phyloP scores from a whole-genome alignment of 306 rosid species.

The Vigna nakashimae region DNA sequence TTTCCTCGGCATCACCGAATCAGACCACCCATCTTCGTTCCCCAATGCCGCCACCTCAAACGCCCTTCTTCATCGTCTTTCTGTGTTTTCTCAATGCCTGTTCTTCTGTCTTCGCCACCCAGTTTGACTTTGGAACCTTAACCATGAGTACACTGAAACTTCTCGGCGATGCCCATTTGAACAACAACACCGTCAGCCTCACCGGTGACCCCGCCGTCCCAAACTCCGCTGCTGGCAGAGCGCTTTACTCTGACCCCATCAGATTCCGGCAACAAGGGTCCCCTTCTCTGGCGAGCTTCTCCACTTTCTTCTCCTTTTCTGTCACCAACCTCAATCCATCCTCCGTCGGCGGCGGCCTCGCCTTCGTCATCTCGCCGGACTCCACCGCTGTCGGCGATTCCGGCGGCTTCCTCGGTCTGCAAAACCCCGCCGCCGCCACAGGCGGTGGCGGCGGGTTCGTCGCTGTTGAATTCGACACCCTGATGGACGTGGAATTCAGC shows the following conservation, averaged over 20 bases:
- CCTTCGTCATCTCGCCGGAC: constrained; percentile 76
- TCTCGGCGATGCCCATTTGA: constrained; percentile 83
- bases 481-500: constrained; percentile 79
- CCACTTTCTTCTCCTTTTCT: constrained; percentile 82
- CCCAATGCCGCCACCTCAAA: constrained; percentile 5
- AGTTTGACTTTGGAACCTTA: constrained; percentile 77
- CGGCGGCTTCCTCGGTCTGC: constrained; percentile 71
- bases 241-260: constrained; percentile 67
- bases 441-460: constrained; percentile 47
- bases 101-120: constrained; percentile 39
- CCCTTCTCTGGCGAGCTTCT: constrained; percentile 59
- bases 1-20: constrained; percentile 20
- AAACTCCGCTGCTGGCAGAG: constrained; percentile 78
- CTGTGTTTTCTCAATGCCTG: constrained; percentile 13
- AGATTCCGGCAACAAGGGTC: constrained; percentile 63
- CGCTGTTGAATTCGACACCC: constrained; percentile 88
- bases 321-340: constrained; percentile 78
- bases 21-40: neutral
- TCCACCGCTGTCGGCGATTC: constrained; percentile 57
- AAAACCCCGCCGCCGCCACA: constrained; percentile 36
- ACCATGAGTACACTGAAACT: constrained; percentile 72
- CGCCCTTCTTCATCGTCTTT: constrained; percentile 17
- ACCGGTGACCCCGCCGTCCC: constrained; percentile 84
- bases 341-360: constrained; percentile 87
- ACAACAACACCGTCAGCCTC: constrained; percentile 70